Evolutionary conservation across 1,139 yeast species (phyloP).

Genomic region (Zygosaccharomyces pseudobailii): DNA sequence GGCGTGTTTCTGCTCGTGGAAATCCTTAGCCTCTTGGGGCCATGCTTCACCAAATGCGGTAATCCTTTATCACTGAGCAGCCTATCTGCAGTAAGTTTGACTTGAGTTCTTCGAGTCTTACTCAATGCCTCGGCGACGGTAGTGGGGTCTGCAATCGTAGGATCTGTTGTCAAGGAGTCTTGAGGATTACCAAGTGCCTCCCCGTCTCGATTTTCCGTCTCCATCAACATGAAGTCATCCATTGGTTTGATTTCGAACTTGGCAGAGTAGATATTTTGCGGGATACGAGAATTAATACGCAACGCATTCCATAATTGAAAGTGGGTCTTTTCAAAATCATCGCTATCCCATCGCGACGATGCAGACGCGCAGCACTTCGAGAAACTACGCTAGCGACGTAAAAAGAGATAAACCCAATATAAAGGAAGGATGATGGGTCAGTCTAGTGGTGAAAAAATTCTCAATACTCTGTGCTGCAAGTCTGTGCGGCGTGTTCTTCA

Average conservation of each 20-base stretch:
- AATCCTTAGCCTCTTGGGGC: slow-evolving; percentile 40
- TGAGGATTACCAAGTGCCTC: background rate
- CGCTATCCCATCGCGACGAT: too few relatives aligned
- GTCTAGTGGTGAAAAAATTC: too few relatives aligned
- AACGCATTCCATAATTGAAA: too few relatives aligned
- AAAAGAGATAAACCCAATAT: too few relatives aligned
- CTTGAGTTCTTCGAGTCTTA: slow-evolving; percentile 24
- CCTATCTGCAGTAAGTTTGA: slow-evolving; percentile 47
- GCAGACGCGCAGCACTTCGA: too few relatives aligned
- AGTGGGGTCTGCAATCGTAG: slow-evolving; percentile 23
- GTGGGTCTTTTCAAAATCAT: too few relatives aligned
- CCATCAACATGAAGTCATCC: slow-evolving; percentile 4
- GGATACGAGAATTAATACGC: too few relatives aligned
- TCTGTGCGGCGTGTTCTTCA: too few relatives aligned
- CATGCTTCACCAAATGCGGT: slow-evolving; percentile 42
- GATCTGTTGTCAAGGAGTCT: slow-evolving; percentile 9
- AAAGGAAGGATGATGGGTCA: too few relatives aligned
- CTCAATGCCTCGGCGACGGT: slow-evolving; percentile 15
- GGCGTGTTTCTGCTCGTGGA: slow-evolving; percentile 39
- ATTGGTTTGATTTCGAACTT: background rate
- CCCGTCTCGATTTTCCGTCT: background rate
- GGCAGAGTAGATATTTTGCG: too few relatives aligned
- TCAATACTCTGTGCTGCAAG: too few relatives aligned
- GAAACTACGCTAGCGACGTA: too few relatives aligned
- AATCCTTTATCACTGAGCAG: slow-evolving; percentile 47